Percentiles rank a stretch among this genome's conserved stretches.
These are phyloP conservation scores for Musa troglodytarum DNA, from an alignment of 176 grass and related monocot genomes.

Conservation along the genomic window DNA sequence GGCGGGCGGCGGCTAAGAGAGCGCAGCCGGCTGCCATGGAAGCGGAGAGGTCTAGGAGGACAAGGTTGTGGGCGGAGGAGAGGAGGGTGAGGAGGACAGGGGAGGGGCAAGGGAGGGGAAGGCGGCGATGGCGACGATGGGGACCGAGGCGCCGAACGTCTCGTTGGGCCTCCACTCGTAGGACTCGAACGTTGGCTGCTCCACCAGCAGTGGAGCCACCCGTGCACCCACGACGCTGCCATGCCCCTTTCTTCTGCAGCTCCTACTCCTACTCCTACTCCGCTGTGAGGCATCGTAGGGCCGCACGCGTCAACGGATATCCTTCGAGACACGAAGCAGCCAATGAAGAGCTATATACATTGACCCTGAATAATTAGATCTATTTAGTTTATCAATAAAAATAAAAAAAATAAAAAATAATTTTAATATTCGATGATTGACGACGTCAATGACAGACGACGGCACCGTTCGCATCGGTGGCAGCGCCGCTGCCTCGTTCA, in stretches of 20 bases:
- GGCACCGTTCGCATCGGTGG: too few relatives aligned
- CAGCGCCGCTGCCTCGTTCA: too few relatives aligned
- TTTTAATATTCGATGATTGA: too few relatives aligned
- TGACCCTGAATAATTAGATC: too few relatives aligned
- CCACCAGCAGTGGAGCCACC: constrained; percentile 45
- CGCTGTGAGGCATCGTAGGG: too few relatives aligned
- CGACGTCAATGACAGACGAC: too few relatives aligned
- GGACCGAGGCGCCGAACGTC: constrained; percentile 44
- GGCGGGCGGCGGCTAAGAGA: constrained; percentile 34
- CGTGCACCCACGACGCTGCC: constrained; percentile 20
- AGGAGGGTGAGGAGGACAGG: constrained; percentile 29
- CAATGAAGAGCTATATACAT: too few relatives aligned
- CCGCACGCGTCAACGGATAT: too few relatives aligned
- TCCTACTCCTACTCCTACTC: too few relatives aligned
- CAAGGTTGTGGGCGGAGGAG: constrained; percentile 57
- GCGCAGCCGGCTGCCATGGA: constrained; percentile 55
- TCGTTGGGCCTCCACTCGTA: constrained; percentile 54
- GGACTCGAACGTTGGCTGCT: constrained; percentile 47
- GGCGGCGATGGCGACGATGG: constrained; percentile 40
- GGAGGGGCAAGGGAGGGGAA: constrained; percentile 38
- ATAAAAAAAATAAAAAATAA: too few relatives aligned
- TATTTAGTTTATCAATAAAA: too few relatives aligned
- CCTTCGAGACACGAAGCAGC: too few relatives aligned
- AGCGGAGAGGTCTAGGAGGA: constrained; percentile 55
- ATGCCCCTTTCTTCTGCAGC: background rate